Evolutionary conservation across 768 basidiomycete genomes (phyloP).

Genomic region (Calocybe gangraenosa): DNA sequence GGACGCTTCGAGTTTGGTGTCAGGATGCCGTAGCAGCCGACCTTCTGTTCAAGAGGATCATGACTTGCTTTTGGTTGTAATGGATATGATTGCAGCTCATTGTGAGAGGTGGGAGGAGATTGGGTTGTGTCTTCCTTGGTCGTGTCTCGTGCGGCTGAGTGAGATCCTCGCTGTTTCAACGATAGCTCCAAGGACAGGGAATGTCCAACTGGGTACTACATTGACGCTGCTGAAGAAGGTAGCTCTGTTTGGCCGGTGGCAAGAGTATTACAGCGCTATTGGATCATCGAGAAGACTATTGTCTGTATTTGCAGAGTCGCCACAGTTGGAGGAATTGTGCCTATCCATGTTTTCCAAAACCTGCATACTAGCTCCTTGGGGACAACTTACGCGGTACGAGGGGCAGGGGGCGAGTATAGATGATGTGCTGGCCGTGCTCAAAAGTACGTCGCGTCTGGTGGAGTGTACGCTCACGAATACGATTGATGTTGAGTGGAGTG

Average conservation of each 20-base stretch:
- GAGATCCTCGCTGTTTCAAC: background rate
- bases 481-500: background rate
- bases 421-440: background rate
- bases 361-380: background rate
- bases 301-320: background rate
- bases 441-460: background rate
- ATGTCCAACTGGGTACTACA: too few species aligned
- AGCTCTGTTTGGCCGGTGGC: background rate
- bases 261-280: background rate
- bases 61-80: background rate
- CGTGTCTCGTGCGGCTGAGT: background rate
- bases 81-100: background rate
- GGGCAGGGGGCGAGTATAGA: background rate
- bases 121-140: background rate
- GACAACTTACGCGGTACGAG: background rate
- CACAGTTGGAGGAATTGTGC: background rate
- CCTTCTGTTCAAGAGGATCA: too few species aligned
- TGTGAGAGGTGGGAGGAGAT: background rate
- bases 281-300: background rate
- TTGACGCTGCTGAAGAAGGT: constrained; percentile 1
- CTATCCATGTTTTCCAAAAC: background rate
- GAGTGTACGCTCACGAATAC: background rate
- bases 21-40: background rate
- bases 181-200: too few species aligned
- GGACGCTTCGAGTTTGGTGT: background rate